phyloP scores from a whole-genome alignment of 306 rosid genomes.

The Benincasa hispida region DNA sequence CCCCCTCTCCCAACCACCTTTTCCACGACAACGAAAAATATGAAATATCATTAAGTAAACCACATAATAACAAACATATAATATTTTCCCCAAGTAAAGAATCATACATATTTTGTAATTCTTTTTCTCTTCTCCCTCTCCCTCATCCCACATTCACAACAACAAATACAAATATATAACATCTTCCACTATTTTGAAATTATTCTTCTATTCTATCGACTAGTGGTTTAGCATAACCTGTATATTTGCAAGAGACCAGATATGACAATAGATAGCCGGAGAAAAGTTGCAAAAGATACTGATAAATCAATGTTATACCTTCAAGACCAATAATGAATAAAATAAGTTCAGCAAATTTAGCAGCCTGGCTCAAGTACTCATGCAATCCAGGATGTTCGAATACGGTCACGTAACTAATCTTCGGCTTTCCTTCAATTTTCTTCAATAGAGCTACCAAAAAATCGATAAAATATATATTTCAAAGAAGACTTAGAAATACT shows the following conservation, averaged over 20 bases:
- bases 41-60: no score
- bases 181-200: no score
- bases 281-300: not conserved
- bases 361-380: constrained; percentile 51
- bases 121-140: no score
- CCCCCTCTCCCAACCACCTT: no score
- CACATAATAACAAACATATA: no score
- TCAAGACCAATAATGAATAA: constrained; percentile 90
- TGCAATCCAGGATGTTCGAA: constrained; percentile 93
- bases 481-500: not conserved
- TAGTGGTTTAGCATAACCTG: constrained; percentile 93
- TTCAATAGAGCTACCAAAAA: constrained; percentile 24
- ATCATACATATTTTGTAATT: no score
- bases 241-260: not conserved
- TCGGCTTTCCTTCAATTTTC: constrained; percentile 73
- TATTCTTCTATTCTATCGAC: constrained; percentile 90
- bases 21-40: no score
- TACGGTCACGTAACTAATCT: constrained; percentile 71
- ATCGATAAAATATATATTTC: not conserved
- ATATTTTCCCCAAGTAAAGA: no score
- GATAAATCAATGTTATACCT: constrained; percentile 37
- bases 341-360: constrained; percentile 74
- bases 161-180: no score
- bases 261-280: not conserved
- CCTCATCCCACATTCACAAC: no score